Conservation (phyloP, 345 rosid species). For the Citrus australasica region DNA sequence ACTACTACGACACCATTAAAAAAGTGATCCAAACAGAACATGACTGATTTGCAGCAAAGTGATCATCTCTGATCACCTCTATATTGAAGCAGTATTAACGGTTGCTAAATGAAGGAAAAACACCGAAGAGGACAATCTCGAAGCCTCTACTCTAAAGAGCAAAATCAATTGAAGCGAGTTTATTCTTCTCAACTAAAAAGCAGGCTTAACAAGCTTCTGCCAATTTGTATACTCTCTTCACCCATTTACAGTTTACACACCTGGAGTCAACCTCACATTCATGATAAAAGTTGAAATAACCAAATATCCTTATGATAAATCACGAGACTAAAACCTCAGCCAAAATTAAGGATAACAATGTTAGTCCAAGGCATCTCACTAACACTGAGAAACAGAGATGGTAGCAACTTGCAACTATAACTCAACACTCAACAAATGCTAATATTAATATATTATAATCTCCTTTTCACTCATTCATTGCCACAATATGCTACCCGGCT, state of each 20-base stretch:
- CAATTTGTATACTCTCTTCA: background rate
- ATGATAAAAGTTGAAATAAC: background rate
- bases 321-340: background rate
- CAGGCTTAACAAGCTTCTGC: background rate
- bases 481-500: background rate
- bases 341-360: background rate
- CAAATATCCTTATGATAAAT: background rate
- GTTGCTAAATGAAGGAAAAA: background rate
- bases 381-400: background rate
- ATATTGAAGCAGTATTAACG: background rate
- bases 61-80: no score
- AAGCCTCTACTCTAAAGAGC: background rate
- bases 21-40: background rate
- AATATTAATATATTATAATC: background rate
- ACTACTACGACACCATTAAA: background rate
- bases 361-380: background rate
- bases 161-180: background rate
- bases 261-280: background rate
- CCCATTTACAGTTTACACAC: background rate
- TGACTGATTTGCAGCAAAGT: background rate
- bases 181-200: background rate
- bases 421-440: background rate
- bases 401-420: background rate
- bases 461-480: background rate
- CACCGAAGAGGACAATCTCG: background rate